Evolutionary conservation across 2,329 filamentous ascomycete species (phyloP).

Genomic region (Pseudovirgaria hyperparasitica): DNA sequence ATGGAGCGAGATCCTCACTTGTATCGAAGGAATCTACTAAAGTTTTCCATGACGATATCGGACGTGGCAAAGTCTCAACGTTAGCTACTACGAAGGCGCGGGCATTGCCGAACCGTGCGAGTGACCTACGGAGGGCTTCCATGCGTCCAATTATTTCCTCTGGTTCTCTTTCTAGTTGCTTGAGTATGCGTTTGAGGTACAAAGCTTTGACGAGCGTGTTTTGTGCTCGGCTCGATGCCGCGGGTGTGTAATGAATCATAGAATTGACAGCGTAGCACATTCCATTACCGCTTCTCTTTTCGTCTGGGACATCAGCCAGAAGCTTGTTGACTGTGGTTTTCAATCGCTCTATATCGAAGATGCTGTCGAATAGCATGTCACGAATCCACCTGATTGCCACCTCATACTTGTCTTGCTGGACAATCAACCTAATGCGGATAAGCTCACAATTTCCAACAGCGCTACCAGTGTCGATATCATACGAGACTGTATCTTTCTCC

Average conservation of each 20-base stretch:
- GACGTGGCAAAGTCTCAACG: constrained; percentile 57
- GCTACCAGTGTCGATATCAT: constrained; percentile 56
- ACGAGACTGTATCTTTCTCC: constrained; percentile 82
- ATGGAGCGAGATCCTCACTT: constrained; percentile 48
- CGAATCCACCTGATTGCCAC: constrained; percentile 73
- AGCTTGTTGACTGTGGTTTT: constrained; percentile 61
- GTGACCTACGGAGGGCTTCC: constrained; percentile 57
- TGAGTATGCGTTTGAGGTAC: constrained; percentile 76
- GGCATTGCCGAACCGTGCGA: constrained; percentile 78
- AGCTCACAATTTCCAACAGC: constrained; percentile 69
- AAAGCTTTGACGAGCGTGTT: constrained; percentile 75
- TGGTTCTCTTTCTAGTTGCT: constrained; percentile 65
- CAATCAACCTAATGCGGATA: constrained; percentile 67
- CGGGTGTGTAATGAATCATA: constrained; percentile 67
- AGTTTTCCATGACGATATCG: constrained; percentile 66
- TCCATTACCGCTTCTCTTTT: constrained; percentile 70
- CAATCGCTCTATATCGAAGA: constrained; percentile 64
- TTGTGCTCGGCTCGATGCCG: constrained; percentile 64
- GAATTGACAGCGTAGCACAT: constrained; percentile 53
- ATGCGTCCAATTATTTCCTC: constrained; percentile 65
- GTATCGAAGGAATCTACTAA: constrained; percentile 38
- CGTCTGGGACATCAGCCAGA: constrained; percentile 80
- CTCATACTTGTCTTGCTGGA: constrained; percentile 78
- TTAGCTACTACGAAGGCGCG: constrained; percentile 76
- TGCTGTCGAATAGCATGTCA: constrained; percentile 73